Percentiles rank a stretch among this genome's conserved stretches.
Conservation (phyloP, 495 filamentous ascomycete species). For the Endocarpon pusillum region DNA sequence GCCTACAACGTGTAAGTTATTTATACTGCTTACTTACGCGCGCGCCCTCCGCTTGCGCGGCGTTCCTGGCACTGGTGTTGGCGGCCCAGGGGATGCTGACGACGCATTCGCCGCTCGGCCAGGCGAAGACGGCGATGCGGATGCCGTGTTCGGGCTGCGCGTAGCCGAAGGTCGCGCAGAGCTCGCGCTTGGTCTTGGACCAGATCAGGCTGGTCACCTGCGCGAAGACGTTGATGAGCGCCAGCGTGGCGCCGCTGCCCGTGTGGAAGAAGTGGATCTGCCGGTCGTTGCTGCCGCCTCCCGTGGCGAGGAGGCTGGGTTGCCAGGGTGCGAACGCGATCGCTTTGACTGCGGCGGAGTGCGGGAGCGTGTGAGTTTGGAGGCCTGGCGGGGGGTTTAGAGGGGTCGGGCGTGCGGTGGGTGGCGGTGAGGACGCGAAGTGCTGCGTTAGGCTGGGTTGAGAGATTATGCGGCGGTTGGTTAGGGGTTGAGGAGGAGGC, state of each 20-base stretch:
- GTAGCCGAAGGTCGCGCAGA: constrained; percentile 87
- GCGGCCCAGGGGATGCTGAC: constrained; percentile 79
- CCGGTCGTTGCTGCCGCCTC: constrained; percentile 84
- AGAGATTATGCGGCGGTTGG: neutral
- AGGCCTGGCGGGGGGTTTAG: constrained; percentile 21
- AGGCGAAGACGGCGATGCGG: constrained; percentile 85
- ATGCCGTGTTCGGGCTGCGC: constrained; percentile 84
- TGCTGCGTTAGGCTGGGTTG: neutral
- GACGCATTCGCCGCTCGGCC: constrained; percentile 83
- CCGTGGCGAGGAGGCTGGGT: constrained; percentile 70
- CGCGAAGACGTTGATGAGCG: constrained; percentile 80
- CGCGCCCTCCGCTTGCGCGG: constrained; percentile 14
- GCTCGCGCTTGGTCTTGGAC: constrained; percentile 71
- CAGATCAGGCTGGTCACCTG: constrained; percentile 90
- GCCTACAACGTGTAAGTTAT: too few species aligned
- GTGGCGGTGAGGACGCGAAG: neutral
- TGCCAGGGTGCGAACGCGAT: constrained; percentile 97
- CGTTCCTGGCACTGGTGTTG: constrained; percentile 63
- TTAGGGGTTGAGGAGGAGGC: neutral
- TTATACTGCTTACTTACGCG: too few species aligned
- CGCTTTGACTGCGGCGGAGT: constrained; percentile 86
- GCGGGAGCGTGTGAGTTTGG: constrained; percentile 56
- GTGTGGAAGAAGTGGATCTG: constrained; percentile 94
- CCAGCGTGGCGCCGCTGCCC: constrained; percentile 64
- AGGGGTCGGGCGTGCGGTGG: too few species aligned